These are phyloP conservation scores for Lophium mytilinum DNA, from an alignment of 495 filamentous ascomycete genomes.

Conservation along the genomic window DNA sequence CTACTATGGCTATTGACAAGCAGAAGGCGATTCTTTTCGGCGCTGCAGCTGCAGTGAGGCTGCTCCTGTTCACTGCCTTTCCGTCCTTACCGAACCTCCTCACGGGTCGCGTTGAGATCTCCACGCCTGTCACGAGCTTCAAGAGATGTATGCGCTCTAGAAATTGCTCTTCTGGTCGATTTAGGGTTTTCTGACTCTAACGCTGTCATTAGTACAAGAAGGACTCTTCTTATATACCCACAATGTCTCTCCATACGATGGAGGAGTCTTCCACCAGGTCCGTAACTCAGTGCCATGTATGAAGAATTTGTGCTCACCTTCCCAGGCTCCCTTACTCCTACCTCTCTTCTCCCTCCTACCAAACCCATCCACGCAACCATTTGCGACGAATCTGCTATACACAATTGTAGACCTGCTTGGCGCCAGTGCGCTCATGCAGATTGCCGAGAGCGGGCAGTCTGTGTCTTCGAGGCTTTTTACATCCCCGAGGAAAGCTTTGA, in stretches of 20 bases:
- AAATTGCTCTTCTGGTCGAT: background rate
- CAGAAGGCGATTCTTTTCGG: slow-evolving; percentile 68
- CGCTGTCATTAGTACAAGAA: slow-evolving; percentile 65
- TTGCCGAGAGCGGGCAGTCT: slow-evolving; percentile 76
- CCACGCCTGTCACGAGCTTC: slow-evolving; percentile 94
- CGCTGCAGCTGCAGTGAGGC: slow-evolving; percentile 67
- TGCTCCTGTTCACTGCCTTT: slow-evolving; percentile 72
- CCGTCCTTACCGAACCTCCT: slow-evolving; percentile 79
- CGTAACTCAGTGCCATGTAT: background rate
- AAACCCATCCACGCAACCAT: slow-evolving; percentile 50
- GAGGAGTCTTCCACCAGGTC: slow-evolving; percentile 93
- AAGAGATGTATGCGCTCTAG: slow-evolving; percentile 65
- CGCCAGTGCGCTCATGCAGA: slow-evolving; percentile 71
- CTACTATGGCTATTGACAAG: slow-evolving; percentile 55
- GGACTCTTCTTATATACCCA: slow-evolving; percentile 92
- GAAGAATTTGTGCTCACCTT: background rate
- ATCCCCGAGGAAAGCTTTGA: slow-evolving; percentile 67
- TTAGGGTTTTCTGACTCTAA: too few relatives aligned
- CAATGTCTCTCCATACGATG: slow-evolving; percentile 95
- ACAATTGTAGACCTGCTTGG: slow-evolving; percentile 73
- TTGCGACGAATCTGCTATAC: slow-evolving; percentile 73
- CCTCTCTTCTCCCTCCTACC: slow-evolving; percentile 85
- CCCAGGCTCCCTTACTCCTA: slow-evolving; percentile 76
- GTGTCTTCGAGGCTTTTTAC: slow-evolving; percentile 62
- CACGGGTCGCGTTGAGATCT: slow-evolving; percentile 88